Base-by-base conservation (phyloP, 2,329 filamentous ascomycete genomes). In the Colletotrichum acutatum region DNA sequence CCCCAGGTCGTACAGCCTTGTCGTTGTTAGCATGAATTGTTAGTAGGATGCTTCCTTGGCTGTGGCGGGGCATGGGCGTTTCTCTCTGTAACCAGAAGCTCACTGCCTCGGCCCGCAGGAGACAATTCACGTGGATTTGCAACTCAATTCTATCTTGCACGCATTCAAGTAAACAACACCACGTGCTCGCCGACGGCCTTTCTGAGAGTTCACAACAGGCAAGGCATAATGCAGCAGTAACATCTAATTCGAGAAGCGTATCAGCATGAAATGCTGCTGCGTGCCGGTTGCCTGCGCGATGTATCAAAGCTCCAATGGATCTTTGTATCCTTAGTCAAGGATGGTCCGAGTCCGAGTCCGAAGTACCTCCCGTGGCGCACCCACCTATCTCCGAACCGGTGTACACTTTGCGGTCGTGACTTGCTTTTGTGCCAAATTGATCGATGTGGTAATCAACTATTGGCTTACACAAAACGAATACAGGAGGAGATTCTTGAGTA, bases 31-130 rank as follows among this genome's bases (percentile, higher is more conserved):
- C n/a, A 58, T 66, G 42, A 34, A 60, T 24, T 30, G n/a, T 30
- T 24, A 14, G 9, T 19, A 34, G 34, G 28, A 58, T 64, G 37
- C 32, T 69, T 65, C 1, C 67, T 46, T 59, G 62, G 61, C 22
- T 66, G 61, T 46, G 61, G 62, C 53, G 67, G 53, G 54, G 67
- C 66, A 26, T 53, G 28, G 22, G 54, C 32, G 68, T 71, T 65
- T 66, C 68, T 60, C n/a, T 57, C 68, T 67, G 57, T 57, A 57
- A 67, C 63, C 26, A 22, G 9, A 12, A 22, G 37, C 19, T 61
- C 34, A 66, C 62, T 71, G 68, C 63, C 68, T 71, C 68, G 68
- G 68, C 26, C 32, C 22, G 6, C 22, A 42, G 32, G 28, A 6
- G 19, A n/a, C 4, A 9, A 26, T 71, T 57, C 68, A 71, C 63